These are phyloP conservation scores for Sarcomyxa edulis DNA, from an alignment of 768 basidiomycete genomes.

Conservation along the genomic window DNA sequence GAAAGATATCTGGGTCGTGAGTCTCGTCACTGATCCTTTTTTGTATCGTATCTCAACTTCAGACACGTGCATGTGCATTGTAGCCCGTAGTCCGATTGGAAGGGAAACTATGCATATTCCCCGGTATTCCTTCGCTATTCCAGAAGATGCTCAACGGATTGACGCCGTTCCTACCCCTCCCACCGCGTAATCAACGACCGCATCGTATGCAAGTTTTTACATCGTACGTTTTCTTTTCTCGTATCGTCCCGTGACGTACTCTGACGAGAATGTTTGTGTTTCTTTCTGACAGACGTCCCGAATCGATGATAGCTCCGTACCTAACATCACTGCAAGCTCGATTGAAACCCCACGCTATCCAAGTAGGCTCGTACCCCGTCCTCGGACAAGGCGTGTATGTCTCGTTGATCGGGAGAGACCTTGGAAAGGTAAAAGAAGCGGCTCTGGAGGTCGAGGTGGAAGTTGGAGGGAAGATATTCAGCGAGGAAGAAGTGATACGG, in stretches of 20 bases:
- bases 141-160: slow-evolving; percentile 74
- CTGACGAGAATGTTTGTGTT: slow-evolving; percentile 4
- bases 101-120: slow-evolving; percentile 87
- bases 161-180: slow-evolving; percentile 72
- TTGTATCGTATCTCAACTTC: slow-evolving; percentile 1
- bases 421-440: slow-evolving; percentile 44
- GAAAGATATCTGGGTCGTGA: slow-evolving; percentile 80
- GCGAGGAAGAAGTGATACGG: slow-evolving; percentile 58
- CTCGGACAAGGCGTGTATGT: slow-evolving; percentile 59
- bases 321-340: slow-evolving; percentile 73
- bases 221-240: slow-evolving; percentile 35
- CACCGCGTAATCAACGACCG: slow-evolving; percentile 68
- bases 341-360: slow-evolving; percentile 68
- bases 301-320: slow-evolving; percentile 82
- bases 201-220: slow-evolving; percentile 83
- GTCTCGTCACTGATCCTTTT: slow-evolving; percentile 19
- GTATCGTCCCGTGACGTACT: background rate
- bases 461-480: slow-evolving; percentile 52
- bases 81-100: slow-evolving; percentile 84
- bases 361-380: slow-evolving; percentile 76
- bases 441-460: slow-evolving; percentile 60
- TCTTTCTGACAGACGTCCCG: slow-evolving; percentile 45
- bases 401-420: slow-evolving; percentile 45
- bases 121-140: slow-evolving; percentile 85
- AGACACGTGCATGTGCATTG: slow-evolving; percentile 2